phyloP scores from a whole-genome alignment of 2,329 filamentous ascomycete species.

The Graphium sp. region DNA sequence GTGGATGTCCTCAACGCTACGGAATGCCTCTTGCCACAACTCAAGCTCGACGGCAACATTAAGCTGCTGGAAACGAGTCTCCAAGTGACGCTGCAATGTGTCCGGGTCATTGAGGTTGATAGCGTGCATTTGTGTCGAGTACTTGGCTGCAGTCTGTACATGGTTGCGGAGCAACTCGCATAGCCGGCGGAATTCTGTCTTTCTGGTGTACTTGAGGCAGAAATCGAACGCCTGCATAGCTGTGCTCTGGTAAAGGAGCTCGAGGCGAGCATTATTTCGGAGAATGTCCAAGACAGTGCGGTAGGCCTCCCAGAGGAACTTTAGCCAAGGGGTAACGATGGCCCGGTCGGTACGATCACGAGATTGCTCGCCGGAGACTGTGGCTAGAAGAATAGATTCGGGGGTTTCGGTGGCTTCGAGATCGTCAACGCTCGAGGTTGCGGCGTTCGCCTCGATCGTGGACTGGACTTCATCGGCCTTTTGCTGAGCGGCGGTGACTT shows the following conservation, averaged over 20 bases:
- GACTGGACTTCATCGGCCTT: slow-evolving; percentile 94
- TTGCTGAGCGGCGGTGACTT: slow-evolving; percentile 87
- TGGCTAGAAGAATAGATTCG: slow-evolving; percentile 93
- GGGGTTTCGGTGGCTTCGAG: slow-evolving; percentile 94
- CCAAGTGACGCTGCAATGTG: slow-evolving; percentile 89
- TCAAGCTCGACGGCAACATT: slow-evolving; percentile 97
- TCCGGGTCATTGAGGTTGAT: slow-evolving; percentile 98
- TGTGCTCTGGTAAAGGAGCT: slow-evolving; percentile 96
- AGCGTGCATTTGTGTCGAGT: slow-evolving; percentile 96
- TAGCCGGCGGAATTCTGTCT: slow-evolving; percentile 97
- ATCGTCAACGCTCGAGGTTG: slow-evolving; percentile 67
- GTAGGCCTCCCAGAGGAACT: slow-evolving; percentile 99
- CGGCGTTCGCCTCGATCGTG: slow-evolving; percentile 53
- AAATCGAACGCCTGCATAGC: slow-evolving; percentile 98
- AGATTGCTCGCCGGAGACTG: slow-evolving; percentile 94
- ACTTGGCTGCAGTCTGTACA: slow-evolving; percentile 97
- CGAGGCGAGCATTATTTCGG: slow-evolving; percentile 94
- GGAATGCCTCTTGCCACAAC: slow-evolving; percentile 98
- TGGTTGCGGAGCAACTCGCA: slow-evolving; percentile 98
- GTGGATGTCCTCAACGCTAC: slow-evolving; percentile 97
- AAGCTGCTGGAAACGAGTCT: slow-evolving; percentile 95
- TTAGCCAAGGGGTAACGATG: slow-evolving; percentile 97
- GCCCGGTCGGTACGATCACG: slow-evolving; percentile 93
- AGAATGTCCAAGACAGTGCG: slow-evolving; percentile 95
- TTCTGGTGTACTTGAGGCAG: slow-evolving; percentile 93